phyloP scores from a whole-genome alignment of 1,284 basidiomycete genomes.

The Cutaneotrichosporon dermatis region DNA sequence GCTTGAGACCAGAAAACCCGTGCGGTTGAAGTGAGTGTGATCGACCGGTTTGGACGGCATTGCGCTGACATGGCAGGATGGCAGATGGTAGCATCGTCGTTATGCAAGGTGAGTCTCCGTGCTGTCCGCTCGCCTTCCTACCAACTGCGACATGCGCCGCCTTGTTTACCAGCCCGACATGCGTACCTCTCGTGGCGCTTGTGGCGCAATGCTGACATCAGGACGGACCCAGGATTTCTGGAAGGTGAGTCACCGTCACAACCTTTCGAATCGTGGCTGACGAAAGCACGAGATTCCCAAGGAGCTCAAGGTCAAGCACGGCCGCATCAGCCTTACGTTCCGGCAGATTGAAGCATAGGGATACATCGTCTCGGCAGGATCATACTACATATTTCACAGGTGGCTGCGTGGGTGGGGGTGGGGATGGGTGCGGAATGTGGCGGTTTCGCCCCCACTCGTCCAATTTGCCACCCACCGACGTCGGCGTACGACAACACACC shows the following conservation, averaged over 20 bases:
- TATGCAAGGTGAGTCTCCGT: slow-evolving; percentile 51
- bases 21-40: slow-evolving; percentile 37
- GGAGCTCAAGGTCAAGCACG: slow-evolving; percentile 43
- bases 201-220: slow-evolving; percentile 16
- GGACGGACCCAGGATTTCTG: slow-evolving; percentile 52
- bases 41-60: neutral
- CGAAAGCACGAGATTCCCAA: slow-evolving; percentile 52
- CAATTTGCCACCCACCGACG: slow-evolving; percentile 5
- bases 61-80: slow-evolving; percentile 31
- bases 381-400: too few relatives aligned
- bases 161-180: too few relatives aligned
- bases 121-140: too few relatives aligned
- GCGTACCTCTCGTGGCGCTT: too few relatives aligned
- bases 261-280: neutral
- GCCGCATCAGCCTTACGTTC: slow-evolving; percentile 52
- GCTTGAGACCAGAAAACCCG: slow-evolving; percentile 24
- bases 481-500: neutral
- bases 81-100: slow-evolving; percentile 53
- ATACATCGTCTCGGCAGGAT: too few relatives aligned
- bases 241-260: slow-evolving; percentile 43
- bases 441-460: too few relatives aligned
- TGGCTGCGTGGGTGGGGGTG: neutral
- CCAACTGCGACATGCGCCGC: too few relatives aligned
- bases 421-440: neutral
- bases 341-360: slow-evolving; percentile 36